Evolutionary conservation across 805 yeast species (phyloP).

Genomic region (Blastobotrys peoriensis): DNA sequence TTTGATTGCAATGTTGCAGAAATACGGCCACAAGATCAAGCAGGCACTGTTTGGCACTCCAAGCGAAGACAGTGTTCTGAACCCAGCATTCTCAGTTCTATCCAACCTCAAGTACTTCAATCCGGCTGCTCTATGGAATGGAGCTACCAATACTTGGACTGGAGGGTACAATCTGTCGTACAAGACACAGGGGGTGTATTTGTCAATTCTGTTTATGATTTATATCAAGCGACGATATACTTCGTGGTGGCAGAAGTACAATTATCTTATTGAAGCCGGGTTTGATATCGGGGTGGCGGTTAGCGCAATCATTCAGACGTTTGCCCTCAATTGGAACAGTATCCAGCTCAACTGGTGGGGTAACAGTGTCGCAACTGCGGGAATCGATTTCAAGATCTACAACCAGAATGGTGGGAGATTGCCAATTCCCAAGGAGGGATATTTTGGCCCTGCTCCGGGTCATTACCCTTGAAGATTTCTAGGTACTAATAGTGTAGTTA

Average conservation of each 20-base stretch:
- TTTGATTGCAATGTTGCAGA: conserved; percentile 26
- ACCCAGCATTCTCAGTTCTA: background rate
- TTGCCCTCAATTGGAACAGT: conserved; percentile 34
- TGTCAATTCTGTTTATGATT: conserved; percentile 43
- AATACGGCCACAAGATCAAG: conserved; percentile 18
- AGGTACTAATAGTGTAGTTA: no score
- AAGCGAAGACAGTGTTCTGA: background rate
- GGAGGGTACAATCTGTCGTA: conserved; percentile 39
- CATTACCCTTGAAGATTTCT: conserved; percentile 2
- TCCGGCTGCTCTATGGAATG: conserved; percentile 42
- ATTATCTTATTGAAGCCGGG: conserved; percentile 44
- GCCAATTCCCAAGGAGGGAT: conserved; percentile 18
- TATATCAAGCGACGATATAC: conserved; percentile 37
- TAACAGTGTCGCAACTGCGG: conserved; percentile 24
- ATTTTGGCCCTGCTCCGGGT: conserved; percentile 12
- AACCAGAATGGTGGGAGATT: conserved; percentile 10
- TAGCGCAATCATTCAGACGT: conserved; percentile 41
- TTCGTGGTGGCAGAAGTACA: conserved; percentile 50
- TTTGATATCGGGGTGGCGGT: conserved; percentile 47
- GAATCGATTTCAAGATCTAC: conserved; percentile 11
- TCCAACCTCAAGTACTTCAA: conserved; percentile 30
- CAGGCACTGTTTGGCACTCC: background rate
- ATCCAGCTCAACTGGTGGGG: conserved; percentile 43
- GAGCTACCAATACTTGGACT: conserved; percentile 32
- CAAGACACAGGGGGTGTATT: conserved; percentile 36